Evolutionary conservation across 2,329 filamentous ascomycete species (phyloP).

Genomic region (Zopfia rhizophila): DNA sequence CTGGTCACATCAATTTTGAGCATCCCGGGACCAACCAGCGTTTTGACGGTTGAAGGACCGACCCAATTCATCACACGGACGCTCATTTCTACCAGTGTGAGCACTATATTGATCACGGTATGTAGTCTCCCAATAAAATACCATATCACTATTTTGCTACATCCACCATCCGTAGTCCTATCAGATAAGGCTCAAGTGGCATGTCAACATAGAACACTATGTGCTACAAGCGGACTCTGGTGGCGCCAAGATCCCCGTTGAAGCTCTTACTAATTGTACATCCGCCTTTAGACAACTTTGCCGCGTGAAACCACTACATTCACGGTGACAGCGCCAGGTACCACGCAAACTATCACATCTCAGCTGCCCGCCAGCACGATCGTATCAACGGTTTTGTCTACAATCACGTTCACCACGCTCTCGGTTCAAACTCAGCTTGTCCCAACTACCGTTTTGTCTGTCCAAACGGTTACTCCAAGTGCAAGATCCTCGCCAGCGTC

Average conservation of each 20-base stretch:
- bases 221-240: no score
- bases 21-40: constrained; percentile 2
- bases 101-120: constrained; percentile 31
- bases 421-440: constrained; percentile 30
- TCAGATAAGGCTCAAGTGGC: no score
- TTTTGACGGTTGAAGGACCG: constrained; percentile 13
- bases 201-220: no score
- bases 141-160: constrained; percentile 28
- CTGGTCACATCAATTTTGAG: no score
- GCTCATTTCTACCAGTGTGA: constrained; percentile 26
- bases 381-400: constrained; percentile 33
- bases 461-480: constrained; percentile 33
- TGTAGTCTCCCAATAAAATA: constrained; percentile 24
- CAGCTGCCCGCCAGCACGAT: constrained; percentile 38
- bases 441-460: constrained; percentile 30
- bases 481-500: constrained; percentile 20
- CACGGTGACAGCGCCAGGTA: constrained; percentile 16
- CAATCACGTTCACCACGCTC: constrained; percentile 24
- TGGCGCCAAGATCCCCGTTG: no score
- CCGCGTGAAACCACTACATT: constrained; percentile 10
- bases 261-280: no score
- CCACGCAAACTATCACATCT: constrained; percentile 36
- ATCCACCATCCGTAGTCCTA: no score
- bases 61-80: constrained; percentile 28
- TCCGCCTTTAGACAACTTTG: no score